Evolutionary conservation across 1,284 basidiomycete genomes (phyloP).

Genomic region (Boletus semigastroideus): DNA sequence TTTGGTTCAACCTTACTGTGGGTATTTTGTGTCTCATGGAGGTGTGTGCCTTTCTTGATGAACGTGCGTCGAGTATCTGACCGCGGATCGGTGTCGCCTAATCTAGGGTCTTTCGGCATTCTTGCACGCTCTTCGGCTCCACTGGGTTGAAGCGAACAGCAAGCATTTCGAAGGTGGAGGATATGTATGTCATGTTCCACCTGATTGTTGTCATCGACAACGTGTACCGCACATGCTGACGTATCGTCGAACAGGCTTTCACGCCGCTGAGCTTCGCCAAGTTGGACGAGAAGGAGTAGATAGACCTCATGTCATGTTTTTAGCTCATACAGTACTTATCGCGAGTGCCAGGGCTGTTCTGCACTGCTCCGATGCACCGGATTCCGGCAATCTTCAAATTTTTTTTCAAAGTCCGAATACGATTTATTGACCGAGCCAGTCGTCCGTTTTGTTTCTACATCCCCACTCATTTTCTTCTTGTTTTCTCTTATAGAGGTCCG

Average conservation of each 20-base stretch:
- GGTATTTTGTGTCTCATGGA: slow-evolving; percentile 89
- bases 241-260: slow-evolving; percentile 50
- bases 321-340: slow-evolving; percentile 4
- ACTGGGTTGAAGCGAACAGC: slow-evolving; percentile 98
- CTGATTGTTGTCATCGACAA: slow-evolving; percentile 15
- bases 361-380: neutral
- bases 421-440: slow-evolving; percentile 7
- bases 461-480: slow-evolving; percentile 35
- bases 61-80: slow-evolving; percentile 20
- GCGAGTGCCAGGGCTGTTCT: slow-evolving; percentile 25
- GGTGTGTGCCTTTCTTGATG: slow-evolving; percentile 48
- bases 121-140: slow-evolving; percentile 93
- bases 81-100: slow-evolving; percentile 7
- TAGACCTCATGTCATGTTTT: slow-evolving; percentile 1
- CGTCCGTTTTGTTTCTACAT: slow-evolving; percentile 13
- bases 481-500: slow-evolving; percentile 48
- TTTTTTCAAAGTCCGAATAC: slow-evolving; percentile 35
- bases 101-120: slow-evolving; percentile 88
- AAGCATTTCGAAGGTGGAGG: slow-evolving; percentile 94
- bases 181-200: slow-evolving; percentile 57
- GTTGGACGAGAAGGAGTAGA: slow-evolving; percentile 40
- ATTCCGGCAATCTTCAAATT: neutral
- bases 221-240: slow-evolving; percentile 34
- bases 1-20: slow-evolving; percentile 87
- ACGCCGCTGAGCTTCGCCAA: slow-evolving; percentile 63